phyloP scores from a whole-genome alignment of 2,329 filamentous ascomycete species.

The Decorospora gaudefroyi region DNA sequence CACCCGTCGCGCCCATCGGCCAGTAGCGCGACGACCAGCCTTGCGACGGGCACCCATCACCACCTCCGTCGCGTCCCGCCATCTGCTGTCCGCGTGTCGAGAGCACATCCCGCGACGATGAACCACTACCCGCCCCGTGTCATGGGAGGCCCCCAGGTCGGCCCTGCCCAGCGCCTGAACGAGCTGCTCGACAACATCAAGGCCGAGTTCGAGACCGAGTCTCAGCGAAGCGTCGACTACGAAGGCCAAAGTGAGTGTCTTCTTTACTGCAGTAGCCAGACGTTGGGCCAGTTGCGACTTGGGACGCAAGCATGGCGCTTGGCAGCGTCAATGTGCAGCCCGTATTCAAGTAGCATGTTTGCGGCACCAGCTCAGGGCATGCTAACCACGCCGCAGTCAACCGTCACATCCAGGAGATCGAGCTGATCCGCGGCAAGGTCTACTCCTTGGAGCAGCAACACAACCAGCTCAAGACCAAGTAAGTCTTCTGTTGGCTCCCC shows the following conservation, averaged over 20 bases:
- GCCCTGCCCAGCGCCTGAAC: constrained; percentile 75
- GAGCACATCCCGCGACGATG: constrained; percentile 57
- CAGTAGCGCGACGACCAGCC: constrained; percentile 30
- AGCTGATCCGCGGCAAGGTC: constrained; percentile 90
- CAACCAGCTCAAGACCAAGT: constrained; percentile 89
- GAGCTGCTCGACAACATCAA: constrained; percentile 92
- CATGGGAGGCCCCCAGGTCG: constrained; percentile 63
- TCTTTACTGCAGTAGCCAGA: not conserved
- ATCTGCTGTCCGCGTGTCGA: constrained; percentile 11
- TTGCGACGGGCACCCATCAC: constrained; percentile 18
- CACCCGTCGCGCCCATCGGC: constrained; percentile 30
- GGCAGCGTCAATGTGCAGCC: too few relatives aligned
- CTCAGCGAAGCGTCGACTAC: constrained; percentile 79
- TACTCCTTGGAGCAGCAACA: constrained; percentile 91
- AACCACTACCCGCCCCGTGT: constrained; percentile 77
- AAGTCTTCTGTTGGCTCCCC: constrained; percentile 45
- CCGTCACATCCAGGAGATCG: constrained; percentile 90
- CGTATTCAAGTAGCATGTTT: not conserved
- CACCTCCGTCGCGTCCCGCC: constrained; percentile 25
- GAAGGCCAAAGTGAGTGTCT: constrained; percentile 87
- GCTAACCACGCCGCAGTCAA: constrained; percentile 56
- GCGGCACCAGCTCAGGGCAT: not conserved
- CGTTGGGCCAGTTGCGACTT: not conserved
- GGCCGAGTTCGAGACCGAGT: constrained; percentile 85
- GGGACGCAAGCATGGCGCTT: constrained; percentile 4